These are phyloP conservation scores for Colletotrichum tanaceti DNA, from an alignment of 2,329 filamentous ascomycete genomes.

Conservation along the genomic window DNA sequence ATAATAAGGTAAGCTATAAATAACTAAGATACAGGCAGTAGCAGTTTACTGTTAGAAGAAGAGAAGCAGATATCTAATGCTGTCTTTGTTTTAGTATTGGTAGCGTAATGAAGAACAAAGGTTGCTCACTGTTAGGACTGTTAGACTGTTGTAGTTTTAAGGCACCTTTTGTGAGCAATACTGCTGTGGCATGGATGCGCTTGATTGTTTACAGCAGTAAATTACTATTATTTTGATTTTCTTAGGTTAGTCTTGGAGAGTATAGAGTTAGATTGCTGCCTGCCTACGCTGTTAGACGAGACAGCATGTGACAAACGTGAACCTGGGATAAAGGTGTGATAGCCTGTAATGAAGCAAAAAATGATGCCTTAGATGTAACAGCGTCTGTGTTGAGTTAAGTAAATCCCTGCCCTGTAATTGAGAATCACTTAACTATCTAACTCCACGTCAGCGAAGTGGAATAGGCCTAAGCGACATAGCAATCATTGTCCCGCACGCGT, in stretches of 20 bases:
- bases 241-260: not conserved
- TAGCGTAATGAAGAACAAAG: not conserved
- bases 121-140: not conserved
- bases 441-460: not conserved
- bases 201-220: not conserved
- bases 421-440: not conserved
- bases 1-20: conserved; percentile 6
- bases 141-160: not conserved
- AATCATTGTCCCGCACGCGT: not conserved
- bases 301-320: not conserved
- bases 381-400: not conserved
- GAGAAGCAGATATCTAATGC: not conserved
- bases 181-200: not conserved
- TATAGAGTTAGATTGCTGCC: not conserved
- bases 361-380: not conserved
- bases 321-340: not conserved
- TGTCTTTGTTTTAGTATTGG: not conserved
- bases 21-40: not conserved
- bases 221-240: not conserved
- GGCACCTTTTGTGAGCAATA: not conserved
- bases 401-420: not conserved
- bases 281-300: not conserved
- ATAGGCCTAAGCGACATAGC: not conserved
- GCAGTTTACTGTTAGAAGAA: not conserved
- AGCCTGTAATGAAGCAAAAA: not conserved